A percentile compares a stretch with the other conserved stretches of the same genome.
Evolutionary conservation across 2,329 filamentous ascomycete genomes (phyloP).

Genomic region (Amesomyces nigricolor): DNA sequence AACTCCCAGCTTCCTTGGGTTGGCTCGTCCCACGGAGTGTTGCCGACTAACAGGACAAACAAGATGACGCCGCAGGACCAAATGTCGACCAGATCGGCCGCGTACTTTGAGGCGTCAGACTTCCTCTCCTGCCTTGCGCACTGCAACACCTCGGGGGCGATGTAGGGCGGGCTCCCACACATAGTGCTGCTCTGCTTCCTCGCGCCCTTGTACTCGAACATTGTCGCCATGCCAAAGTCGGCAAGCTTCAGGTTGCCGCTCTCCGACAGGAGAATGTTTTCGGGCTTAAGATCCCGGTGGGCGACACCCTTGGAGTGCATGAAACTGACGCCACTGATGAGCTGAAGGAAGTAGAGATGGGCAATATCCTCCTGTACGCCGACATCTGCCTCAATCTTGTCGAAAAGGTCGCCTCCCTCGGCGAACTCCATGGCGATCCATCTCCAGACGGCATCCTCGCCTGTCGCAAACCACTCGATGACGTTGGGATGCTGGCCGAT

Average conservation of each 20-base stretch:
- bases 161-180: conserved; percentile 94
- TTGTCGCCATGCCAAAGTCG: conserved; percentile 91
- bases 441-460: conserved; percentile 79
- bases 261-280: conserved; percentile 86
- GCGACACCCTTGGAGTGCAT: conserved; percentile 96
- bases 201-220: conserved; percentile 84
- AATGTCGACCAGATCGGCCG: conserved; percentile 78
- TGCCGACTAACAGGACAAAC: conserved; percentile 90
- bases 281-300: conserved; percentile 86
- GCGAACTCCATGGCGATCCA: conserved; percentile 99
- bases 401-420: conserved; percentile 91
- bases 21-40: conserved; percentile 96
- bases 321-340: conserved; percentile 84
- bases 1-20: conserved; percentile 84
- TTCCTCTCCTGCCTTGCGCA: conserved; percentile 45
- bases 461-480: conserved; percentile 84
- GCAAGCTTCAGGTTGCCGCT: conserved; percentile 88
- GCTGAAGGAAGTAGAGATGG: conserved; percentile 91
- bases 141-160: conserved; percentile 81
- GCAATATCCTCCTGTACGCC: conserved; percentile 93
- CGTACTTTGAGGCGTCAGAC: conserved; percentile 55
- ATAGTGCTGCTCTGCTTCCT: conserved; percentile 80
- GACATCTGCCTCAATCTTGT: conserved; percentile 98
- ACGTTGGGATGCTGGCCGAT: conserved; percentile 88
- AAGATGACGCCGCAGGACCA: conserved; percentile 99